A percentile compares a stretch with the other conserved stretches of the same genome.
phyloP scores from a whole-genome alignment of 148 eudicot genomes.

The Fallopia convolvulus region DNA sequence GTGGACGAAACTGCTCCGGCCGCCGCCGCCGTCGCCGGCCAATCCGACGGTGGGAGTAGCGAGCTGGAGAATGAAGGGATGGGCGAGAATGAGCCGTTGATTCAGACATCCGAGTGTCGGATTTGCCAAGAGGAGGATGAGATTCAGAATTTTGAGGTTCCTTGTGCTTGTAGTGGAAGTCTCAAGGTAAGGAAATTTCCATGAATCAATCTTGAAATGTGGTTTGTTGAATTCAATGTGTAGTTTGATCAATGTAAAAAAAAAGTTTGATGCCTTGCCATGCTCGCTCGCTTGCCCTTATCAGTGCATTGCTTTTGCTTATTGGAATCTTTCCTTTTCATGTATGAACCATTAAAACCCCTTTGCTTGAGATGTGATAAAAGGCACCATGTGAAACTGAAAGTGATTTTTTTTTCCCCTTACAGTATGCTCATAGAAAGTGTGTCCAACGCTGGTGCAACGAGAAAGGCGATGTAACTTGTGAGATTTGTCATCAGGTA shows the following conservation, averaged over 20 bases:
- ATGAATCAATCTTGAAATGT: not conserved
- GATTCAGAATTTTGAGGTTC: slow-evolving; percentile 51
- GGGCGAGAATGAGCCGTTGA: slow-evolving; percentile 50
- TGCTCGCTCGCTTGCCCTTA: not conserved
- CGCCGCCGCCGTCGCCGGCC: not conserved
- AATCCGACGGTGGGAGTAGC: slow-evolving; percentile 15
- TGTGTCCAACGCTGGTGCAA: slow-evolving; percentile 17
- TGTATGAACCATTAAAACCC: not conserved
- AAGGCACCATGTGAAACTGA: not conserved
- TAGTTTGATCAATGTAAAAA: not conserved
- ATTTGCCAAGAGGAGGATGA: slow-evolving; percentile 86
- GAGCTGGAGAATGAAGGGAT: slow-evolving; percentile 16
- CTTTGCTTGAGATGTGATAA: not conserved
- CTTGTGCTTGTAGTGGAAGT: slow-evolving; percentile 81
- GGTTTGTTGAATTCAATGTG: not conserved
- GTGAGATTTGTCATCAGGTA: slow-evolving; percentile 16
- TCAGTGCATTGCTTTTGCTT: not conserved
- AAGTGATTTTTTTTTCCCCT: not conserved
- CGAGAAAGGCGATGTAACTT: slow-evolving; percentile 13
- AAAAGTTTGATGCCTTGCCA: not conserved
- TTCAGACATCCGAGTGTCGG: slow-evolving; percentile 62
- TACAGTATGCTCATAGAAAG: slow-evolving; percentile 13
- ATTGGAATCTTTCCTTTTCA: not conserved
- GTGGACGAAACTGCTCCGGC: not conserved
- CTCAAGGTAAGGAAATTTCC: slow-evolving; percentile 41